Evolutionary conservation across 2,329 filamentous ascomycete genomes (phyloP), one percentile per base, ranked within the genome.

Genomic region (Pseudogymnoascus sp.): DNA sequence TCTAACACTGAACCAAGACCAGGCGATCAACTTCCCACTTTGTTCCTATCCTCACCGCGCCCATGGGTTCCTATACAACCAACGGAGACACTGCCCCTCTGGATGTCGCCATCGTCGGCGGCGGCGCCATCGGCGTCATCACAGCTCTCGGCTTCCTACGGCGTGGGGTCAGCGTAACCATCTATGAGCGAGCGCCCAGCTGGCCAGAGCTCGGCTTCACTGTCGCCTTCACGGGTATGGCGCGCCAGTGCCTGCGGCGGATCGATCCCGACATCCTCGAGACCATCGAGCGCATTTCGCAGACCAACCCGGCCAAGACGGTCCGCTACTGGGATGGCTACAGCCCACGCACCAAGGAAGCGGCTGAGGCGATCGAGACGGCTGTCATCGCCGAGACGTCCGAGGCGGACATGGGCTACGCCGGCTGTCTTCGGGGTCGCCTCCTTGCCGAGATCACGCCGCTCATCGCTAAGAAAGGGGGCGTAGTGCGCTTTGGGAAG

Each of bases 131-230:
- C 31, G 83, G 83, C 29, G 74, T 85, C 21, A 73, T 73, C 6
- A 76, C 84, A 6, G 80, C 80, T 29, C 76, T 81, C 52, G 80
- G 77, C 7, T 77, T 85, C 5, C 76, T 81, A 21, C 78, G 79
- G 21, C 76, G 78, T 13, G 82, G 82, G 59, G 81, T 83, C 69
- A 71, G 74, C 4, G 80, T 83, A 2, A 87, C 82, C 18, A 80
- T 89, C 65, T 89, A 89, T 69, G 87, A 88, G 69, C 81, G 81
- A 37, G 78, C 80, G 35, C 84, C 89, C 70, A 89, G 84, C 66
- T 85, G 80, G 0, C 85, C 86, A 12, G 87, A 89, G 69, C 85
- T 87, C 0, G 87, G 87, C 10, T 85, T 85, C 0, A 87, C 85
- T 0, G 80, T 88, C 85, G 27, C 65, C 8, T 61, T 61, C 31